Base-by-base conservation (phyloP, 176 grass and related monocot species). In the Secale cereale region DNA sequence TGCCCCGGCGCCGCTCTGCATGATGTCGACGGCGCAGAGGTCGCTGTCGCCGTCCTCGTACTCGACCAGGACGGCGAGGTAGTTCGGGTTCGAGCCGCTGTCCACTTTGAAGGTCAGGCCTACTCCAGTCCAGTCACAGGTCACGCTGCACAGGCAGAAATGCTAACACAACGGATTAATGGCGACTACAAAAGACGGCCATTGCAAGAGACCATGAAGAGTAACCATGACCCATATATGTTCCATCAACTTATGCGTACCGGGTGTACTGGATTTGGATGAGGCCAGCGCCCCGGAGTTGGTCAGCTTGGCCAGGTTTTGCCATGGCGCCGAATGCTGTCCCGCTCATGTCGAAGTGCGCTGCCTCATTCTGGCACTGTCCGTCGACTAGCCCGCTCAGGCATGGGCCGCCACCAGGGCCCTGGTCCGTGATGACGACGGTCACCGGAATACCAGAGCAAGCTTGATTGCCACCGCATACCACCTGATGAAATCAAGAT, bases 301-400 rank as follows among this genome's bases (percentile, higher is more conserved):
- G 84, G 28, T 97, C 88, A 1, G 86, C 78, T 78, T 86, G 81
- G 12, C 90, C 92, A 0, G 88, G 82, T 76, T 80, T 83, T 2
- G 95, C 95, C 92, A 97, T 90, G 27, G 92, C 92, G 1, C 95
- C 95, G 10, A 97, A 97, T 6, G 92, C 86, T 2, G 95, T 92
- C 31, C 95, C 95, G 32, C 95, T 97, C 92, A 97, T 85, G 85
- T 97, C 95, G 31, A 97, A 97, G 73, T 97, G 95, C 11, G 71
- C 88, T 37, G 88, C 80, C 81, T 94, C 86, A 0, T 78, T 82
- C 27, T 86, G 70, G 59, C 87, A 89, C 23, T 72, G 78, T 28
- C 82, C 87, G 0, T 89, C 82, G 0, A 54, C 78, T 69, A 79
- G 45, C 30, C 80, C 69, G 48, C 78, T 85, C 14, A 89, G 35